A percentile compares a stretch with the other conserved stretches of the same genome.
Conservation (phyloP, 192 early-diverging fungal genomes). For the Chytriomyces confervae region DNA sequence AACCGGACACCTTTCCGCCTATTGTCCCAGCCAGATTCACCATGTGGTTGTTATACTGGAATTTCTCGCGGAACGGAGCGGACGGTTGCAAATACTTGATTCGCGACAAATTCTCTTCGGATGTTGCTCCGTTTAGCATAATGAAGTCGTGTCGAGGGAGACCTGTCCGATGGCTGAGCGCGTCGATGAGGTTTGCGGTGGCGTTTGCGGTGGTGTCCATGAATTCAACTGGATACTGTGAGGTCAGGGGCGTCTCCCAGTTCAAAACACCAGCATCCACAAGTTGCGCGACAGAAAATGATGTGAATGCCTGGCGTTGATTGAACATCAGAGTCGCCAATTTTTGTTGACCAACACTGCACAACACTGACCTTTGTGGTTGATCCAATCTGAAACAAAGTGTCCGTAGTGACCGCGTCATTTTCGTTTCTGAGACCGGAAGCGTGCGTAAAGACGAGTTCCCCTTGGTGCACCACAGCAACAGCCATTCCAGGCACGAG, state of each 20-base stretch:
- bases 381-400: conserved; percentile 36
- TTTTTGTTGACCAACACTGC: not conserved
- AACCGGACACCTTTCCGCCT: conserved; percentile 9
- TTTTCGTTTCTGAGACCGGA: conserved; percentile 25
- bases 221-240: conserved; percentile 13
- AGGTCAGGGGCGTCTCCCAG: conserved; percentile 18
- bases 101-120: not conserved
- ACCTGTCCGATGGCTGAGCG: conserved; percentile 33
- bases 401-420: conserved; percentile 21
- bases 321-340: not conserved
- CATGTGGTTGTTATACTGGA: conserved; percentile 34
- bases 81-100: conserved; percentile 22
- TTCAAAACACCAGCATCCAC: conserved; percentile 23
- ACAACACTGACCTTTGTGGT: conserved; percentile 19
- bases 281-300: conserved; percentile 10
- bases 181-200: conserved; percentile 19
- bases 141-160: conserved; percentile 14
- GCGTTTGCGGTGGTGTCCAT: conserved; percentile 7
- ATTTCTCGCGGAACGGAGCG: conserved; percentile 28
- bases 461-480: conserved; percentile 12
- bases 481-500: conserved; percentile 26
- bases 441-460: conserved; percentile 4
- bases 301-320: conserved; percentile 26
- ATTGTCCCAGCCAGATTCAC: conserved; percentile 27
- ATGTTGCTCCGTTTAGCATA: not conserved